Percentiles rank a stretch among this genome's conserved stretches.
Conservation (phyloP, 805 yeast species). For the Zygosaccharomyces rouxii region DNA sequence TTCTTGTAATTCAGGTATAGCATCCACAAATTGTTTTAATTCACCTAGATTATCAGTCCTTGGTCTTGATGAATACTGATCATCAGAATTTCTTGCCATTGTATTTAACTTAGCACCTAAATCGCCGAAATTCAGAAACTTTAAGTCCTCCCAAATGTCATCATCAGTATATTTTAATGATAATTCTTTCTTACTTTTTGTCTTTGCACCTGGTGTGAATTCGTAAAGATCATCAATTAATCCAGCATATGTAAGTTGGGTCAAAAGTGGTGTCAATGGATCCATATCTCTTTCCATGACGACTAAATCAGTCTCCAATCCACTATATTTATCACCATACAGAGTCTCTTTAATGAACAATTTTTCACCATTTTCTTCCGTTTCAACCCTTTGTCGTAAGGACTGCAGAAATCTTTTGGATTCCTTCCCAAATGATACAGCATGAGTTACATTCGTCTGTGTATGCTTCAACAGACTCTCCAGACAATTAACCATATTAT, state of each 20-base stretch:
- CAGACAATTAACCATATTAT: slow-evolving; percentile 28
- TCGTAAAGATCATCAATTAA: slow-evolving; percentile 68
- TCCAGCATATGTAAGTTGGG: slow-evolving; percentile 80
- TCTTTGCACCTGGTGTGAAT: slow-evolving; percentile 40
- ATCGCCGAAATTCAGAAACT: slow-evolving; percentile 69
- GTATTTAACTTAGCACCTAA: slow-evolving; percentile 70
- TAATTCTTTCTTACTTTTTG: slow-evolving; percentile 24
- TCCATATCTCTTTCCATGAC: slow-evolving; percentile 79
- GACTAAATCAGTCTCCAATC: slow-evolving; percentile 61
- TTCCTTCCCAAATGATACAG: slow-evolving; percentile 25
- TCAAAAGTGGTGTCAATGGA: slow-evolving; percentile 61
- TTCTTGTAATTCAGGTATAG: slow-evolving; percentile 59
- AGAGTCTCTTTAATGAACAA: slow-evolving; percentile 27
- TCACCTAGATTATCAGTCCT: slow-evolving; percentile 55
- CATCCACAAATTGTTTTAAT: slow-evolving; percentile 67
- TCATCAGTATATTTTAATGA: slow-evolving; percentile 21
- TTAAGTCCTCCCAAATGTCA: slow-evolving; percentile 41
- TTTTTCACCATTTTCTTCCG: slow-evolving; percentile 15
- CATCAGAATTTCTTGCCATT: slow-evolving; percentile 66
- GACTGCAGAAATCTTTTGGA: slow-evolving; percentile 20
- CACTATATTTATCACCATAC: slow-evolving; percentile 35
- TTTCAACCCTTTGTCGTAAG: slow-evolving; percentile 18
- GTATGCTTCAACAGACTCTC: slow-evolving; percentile 22
- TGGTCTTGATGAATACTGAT: slow-evolving; percentile 58
- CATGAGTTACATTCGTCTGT: slow-evolving; percentile 25